Base-by-base conservation (phyloP, 495 filamentous ascomycete genomes). In the Thermothielavioides terrestris region DNA sequence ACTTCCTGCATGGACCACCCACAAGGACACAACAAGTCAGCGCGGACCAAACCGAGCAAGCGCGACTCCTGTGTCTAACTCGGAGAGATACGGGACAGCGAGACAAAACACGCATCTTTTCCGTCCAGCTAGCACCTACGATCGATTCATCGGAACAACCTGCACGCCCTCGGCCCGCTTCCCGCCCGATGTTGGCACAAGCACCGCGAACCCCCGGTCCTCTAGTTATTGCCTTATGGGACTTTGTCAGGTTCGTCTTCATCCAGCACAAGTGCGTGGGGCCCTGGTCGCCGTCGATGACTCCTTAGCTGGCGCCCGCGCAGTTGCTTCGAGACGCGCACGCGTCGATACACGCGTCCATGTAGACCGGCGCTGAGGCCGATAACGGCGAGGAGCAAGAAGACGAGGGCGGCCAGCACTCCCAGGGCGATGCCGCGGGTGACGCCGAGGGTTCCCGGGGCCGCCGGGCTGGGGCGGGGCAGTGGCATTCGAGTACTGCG, bases 161-260 rank as follows among this genome's bases (percentile, higher is more conserved):
- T n/a, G n/a, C n/a, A n/a, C n/a, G n/a, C n/a, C n/a, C n/a, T 28
- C 27, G 27, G 5, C 27, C 27, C 27, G 11, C 5, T 5, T 28
- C 6, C 5, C 5, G 27, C 38, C 44, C 31, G 36, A 28, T 25
- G 23, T 31, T 2, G 8, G 20, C 32, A 53, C 17, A 38, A 65
- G 32, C 21, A 53, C 18, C 5, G 54, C 57, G 64, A 68, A 78
- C 66, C 77, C 51, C 77, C 72, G 50, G 44, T 47, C 12, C n/a
- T n/a, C n/a, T n/a, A 39, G 62, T 47, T 72, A 73, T 59, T 67
- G 65, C 46, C 63, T 69, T 54, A 74, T 75, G 58, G 73, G 67
- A 31, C 27, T 51, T 50, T 2, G 72, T 42, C 70, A 80, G 57
- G 72, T 68, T 61, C 68, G 68, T 69, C 76, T 83, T 67, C 76